Percentiles rank a stretch among this genome's conserved stretches.
Conservation (phyloP, 2,329 filamentous ascomycete genomes). For the Huntiella bhutanensis region DNA sequence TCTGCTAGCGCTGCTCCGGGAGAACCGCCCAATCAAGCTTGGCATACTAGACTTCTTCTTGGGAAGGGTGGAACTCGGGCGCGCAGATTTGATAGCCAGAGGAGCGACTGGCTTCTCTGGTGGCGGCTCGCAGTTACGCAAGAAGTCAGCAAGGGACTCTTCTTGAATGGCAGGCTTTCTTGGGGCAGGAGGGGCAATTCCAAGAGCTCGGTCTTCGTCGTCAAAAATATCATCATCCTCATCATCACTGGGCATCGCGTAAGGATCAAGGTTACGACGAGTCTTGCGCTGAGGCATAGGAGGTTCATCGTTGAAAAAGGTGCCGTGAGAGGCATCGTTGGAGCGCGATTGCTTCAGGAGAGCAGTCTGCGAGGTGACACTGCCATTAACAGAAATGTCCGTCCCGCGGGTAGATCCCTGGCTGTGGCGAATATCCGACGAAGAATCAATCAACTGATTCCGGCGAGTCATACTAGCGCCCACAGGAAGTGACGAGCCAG, state of each 20-base stretch:
- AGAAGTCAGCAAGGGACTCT: slow-evolving; percentile 56
- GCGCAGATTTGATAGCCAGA: slow-evolving; percentile 18
- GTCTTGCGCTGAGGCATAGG: slow-evolving; percentile 54
- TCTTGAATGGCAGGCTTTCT: slow-evolving; percentile 26
- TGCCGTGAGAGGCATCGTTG: slow-evolving; percentile 17
- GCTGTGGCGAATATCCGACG: slow-evolving; percentile 31
- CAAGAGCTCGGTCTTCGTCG: slow-evolving; percentile 27
- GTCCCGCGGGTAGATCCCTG: slow-evolving; percentile 37
- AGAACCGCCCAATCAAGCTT: slow-evolving; percentile 42
- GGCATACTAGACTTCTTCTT: slow-evolving; percentile 48
- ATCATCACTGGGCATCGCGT: slow-evolving; percentile 72
- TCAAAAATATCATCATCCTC: slow-evolving; percentile 33
- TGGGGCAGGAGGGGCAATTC: slow-evolving; percentile 19
- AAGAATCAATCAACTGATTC: slow-evolving; percentile 7
- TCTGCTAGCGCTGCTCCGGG: slow-evolving; percentile 20
- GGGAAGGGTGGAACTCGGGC: slow-evolving; percentile 19
- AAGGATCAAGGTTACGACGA: slow-evolving; percentile 67
- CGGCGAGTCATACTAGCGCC: background rate
- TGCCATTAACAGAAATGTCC: slow-evolving; percentile 41
- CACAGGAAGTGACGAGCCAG: background rate
- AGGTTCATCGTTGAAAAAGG: slow-evolving; percentile 31
- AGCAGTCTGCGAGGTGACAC: slow-evolving; percentile 56
- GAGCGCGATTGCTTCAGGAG: slow-evolving; percentile 32
- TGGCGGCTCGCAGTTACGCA: slow-evolving; percentile 50
- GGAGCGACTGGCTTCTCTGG: slow-evolving; percentile 21